Conservation (phyloP, 2,329 filamentous ascomycete species). For the Didymosphaeria variabile region DNA sequence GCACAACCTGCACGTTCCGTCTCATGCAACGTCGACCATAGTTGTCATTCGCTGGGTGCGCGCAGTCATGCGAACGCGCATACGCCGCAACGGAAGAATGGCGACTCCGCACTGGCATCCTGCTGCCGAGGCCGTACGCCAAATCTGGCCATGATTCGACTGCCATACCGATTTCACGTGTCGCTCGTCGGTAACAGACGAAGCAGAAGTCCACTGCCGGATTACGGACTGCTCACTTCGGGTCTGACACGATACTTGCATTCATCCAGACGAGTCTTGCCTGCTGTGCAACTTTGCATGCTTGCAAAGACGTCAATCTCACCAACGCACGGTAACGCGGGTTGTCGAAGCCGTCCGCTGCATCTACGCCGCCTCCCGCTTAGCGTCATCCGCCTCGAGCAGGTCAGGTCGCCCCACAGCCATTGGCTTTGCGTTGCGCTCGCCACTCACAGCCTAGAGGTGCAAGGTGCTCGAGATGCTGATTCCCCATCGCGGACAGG, state of each 20-base stretch:
- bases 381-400: slow-evolving; percentile 22
- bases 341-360: slow-evolving; percentile 40
- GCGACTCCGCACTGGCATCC: slow-evolving; percentile 19
- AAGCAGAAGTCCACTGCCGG: slow-evolving; percentile 1
- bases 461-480: slow-evolving; percentile 29
- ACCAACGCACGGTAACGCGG: slow-evolving; percentile 15
- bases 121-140: slow-evolving; percentile 24
- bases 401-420: slow-evolving; percentile 29
- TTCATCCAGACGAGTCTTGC: slow-evolving; percentile 12
- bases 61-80: slow-evolving; percentile 48
- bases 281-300: slow-evolving; percentile 26
- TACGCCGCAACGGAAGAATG: slow-evolving; percentile 28
- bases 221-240: slow-evolving; percentile 13
- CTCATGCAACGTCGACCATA: slow-evolving; percentile 24
- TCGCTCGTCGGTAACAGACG: not conserved
- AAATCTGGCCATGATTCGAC: slow-evolving; percentile 36
- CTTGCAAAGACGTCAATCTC: slow-evolving; percentile 12
- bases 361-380: slow-evolving; percentile 46
- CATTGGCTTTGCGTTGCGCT: slow-evolving; percentile 33
- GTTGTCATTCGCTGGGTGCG: slow-evolving; percentile 38
- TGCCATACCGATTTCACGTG: slow-evolving; percentile 24
- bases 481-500: slow-evolving; percentile 16
- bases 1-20: slow-evolving; percentile 40
- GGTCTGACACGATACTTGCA: slow-evolving; percentile 29
- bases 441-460: slow-evolving; percentile 39